Percentiles rank a stretch among this genome's conserved stretches.
These are phyloP conservation scores for Penicillium sp. DNA, from an alignment of 2,329 filamentous ascomycete genomes.

Conservation along the genomic window DNA sequence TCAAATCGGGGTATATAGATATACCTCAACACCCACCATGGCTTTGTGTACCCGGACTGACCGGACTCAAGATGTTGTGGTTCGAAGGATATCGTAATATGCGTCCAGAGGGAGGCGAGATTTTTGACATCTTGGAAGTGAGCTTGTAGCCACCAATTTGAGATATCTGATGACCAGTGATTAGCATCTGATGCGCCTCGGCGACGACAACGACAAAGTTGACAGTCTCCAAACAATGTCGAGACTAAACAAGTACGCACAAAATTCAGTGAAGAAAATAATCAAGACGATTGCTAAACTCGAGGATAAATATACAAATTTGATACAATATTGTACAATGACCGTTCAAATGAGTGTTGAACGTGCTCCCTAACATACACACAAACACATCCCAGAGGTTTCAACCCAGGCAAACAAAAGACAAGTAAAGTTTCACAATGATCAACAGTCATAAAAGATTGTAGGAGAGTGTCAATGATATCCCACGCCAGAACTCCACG, in stretches of 20 bases:
- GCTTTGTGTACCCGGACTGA: not conserved
- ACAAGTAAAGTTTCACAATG: constrained; percentile 16
- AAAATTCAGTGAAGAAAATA: too few relatives aligned
- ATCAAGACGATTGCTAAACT: not conserved
- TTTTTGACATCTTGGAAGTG: not conserved
- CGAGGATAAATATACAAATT: not conserved
- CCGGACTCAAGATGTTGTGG: too few relatives aligned
- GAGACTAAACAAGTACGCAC: too few relatives aligned
- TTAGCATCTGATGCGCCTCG: too few relatives aligned
- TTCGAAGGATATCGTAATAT: too few relatives aligned
- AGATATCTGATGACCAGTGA: too few relatives aligned
- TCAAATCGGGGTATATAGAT: too few relatives aligned
- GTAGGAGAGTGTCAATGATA: constrained; percentile 24
- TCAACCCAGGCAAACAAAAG: constrained; percentile 13
- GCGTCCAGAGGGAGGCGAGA: not conserved
- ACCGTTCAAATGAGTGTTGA: constrained; percentile 2
- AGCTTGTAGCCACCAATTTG: too few relatives aligned
- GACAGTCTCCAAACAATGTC: too few relatives aligned
- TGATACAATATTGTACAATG: constrained; percentile 23
- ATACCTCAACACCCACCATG: not conserved
- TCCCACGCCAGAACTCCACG: constrained; percentile 25
- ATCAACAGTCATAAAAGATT: constrained; percentile 6
- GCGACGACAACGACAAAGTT: too few relatives aligned
- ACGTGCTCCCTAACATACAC: constrained; percentile 15
- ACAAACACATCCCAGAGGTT: constrained; percentile 3